These are phyloP conservation scores for Leptographium radiaticola DNA, from an alignment of 2,329 filamentous ascomycete genomes.

Conservation along the genomic window DNA sequence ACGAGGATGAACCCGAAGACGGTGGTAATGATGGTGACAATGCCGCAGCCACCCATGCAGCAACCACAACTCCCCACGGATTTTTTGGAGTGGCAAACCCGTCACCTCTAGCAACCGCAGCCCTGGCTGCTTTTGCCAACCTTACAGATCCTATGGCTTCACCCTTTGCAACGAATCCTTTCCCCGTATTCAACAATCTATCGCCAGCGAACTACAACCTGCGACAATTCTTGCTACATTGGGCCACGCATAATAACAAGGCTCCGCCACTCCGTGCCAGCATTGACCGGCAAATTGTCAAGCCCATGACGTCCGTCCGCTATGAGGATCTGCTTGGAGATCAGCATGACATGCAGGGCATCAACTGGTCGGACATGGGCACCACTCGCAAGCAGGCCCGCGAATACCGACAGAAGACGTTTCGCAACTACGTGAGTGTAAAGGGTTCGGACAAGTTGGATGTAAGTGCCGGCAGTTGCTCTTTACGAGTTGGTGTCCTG, in stretches of 20 bases:
- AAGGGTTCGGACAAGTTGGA: constrained; percentile 30
- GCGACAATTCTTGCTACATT: neutral
- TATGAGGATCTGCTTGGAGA: constrained; percentile 42
- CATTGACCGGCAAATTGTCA: constrained; percentile 14
- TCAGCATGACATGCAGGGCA: constrained; percentile 42
- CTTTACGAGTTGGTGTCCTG: no score
- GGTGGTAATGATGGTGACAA: neutral
- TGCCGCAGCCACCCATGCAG: neutral
- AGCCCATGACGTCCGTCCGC: constrained; percentile 8
- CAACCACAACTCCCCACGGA: no score
- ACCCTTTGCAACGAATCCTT: neutral
- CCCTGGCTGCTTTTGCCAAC: neutral
- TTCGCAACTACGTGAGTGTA: constrained; percentile 46
- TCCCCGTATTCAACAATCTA: neutral
- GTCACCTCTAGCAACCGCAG: neutral
- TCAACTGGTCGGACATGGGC: constrained; percentile 42
- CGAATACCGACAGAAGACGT: constrained; percentile 31
- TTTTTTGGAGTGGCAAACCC: neutral
- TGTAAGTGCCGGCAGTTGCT: constrained; percentile 24
- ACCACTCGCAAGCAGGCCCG: constrained; percentile 37
- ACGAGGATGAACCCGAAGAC: neutral
- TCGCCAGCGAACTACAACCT: neutral
- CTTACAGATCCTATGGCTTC: neutral
- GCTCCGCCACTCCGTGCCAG: neutral
- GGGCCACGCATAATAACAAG: neutral